Evolutionary conservation across 2,329 filamentous ascomycete species (phyloP).

Genomic region (Bisporella sp.): DNA sequence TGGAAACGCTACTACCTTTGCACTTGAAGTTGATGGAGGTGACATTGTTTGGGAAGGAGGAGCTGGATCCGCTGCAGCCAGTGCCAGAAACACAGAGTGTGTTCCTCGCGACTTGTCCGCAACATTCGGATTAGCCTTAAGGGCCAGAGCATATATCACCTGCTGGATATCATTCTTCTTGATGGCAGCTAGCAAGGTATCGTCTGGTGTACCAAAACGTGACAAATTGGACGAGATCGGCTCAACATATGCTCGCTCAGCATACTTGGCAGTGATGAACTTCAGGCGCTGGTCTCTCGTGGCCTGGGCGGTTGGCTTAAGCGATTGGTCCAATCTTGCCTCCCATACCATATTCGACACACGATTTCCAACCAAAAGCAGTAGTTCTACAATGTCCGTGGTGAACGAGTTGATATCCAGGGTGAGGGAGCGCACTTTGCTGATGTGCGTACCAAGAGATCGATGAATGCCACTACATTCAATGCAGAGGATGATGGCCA

Average conservation of each 20-base stretch:
- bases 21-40: slow-evolving; percentile 31
- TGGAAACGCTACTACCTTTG: slow-evolving; percentile 65
- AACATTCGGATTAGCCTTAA: slow-evolving; percentile 81
- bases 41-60: slow-evolving; percentile 51
- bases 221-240: slow-evolving; percentile 69
- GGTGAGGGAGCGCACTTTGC: slow-evolving; percentile 91
- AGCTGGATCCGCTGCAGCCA: slow-evolving; percentile 88
- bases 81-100: slow-evolving; percentile 81
- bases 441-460: slow-evolving; percentile 94
- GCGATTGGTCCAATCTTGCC: slow-evolving; percentile 64
- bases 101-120: slow-evolving; percentile 81
- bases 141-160: slow-evolving; percentile 82
- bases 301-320: slow-evolving; percentile 69
- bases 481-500: slow-evolving; percentile 93
- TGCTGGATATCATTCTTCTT: slow-evolving; percentile 95
- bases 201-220: slow-evolving; percentile 71
- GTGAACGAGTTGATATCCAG: slow-evolving; percentile 96
- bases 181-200: slow-evolving; percentile 83
- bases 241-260: slow-evolving; percentile 74
- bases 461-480: slow-evolving; percentile 97
- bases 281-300: slow-evolving; percentile 84
- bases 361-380: slow-evolving; percentile 86
- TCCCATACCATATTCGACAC: slow-evolving; percentile 98
- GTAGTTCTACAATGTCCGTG: slow-evolving; percentile 89
- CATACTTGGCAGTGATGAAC: slow-evolving; percentile 95